Evolutionary conservation across 208 protist genomes (phyloP).

Genomic region (Trypanosoma lewisi): DNA sequence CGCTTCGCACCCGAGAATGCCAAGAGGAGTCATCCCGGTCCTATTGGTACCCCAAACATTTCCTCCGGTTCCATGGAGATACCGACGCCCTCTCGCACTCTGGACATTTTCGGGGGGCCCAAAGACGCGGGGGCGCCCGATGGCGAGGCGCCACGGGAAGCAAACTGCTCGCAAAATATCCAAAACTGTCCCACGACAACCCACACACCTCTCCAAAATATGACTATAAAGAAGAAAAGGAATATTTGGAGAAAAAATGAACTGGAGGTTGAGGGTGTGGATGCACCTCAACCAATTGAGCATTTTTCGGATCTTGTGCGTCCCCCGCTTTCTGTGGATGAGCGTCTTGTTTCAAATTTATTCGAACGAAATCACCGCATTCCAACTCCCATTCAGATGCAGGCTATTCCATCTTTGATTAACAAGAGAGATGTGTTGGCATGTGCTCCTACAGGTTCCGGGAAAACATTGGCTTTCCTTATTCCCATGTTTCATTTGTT

Average conservation of each 20-base stretch:
- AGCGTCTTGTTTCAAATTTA: slow-evolving; percentile 79
- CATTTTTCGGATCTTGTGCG: slow-evolving; percentile 84
- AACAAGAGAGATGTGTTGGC: slow-evolving; percentile 86
- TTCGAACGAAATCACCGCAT: slow-evolving; percentile 79
- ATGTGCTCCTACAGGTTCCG: slow-evolving; percentile 90
- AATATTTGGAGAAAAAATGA: slow-evolving; percentile 85
- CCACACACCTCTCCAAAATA: slow-evolving; percentile 57
- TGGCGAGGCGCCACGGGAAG: neutral
- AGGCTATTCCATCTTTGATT: slow-evolving; percentile 93
- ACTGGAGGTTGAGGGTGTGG: slow-evolving; percentile 68
- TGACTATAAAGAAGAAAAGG: slow-evolving; percentile 73
- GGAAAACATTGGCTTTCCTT: slow-evolving; percentile 95
- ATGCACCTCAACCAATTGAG: slow-evolving; percentile 78
- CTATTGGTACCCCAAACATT: slow-evolving; percentile 12
- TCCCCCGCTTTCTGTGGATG: slow-evolving; percentile 71
- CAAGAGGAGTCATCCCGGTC: neutral
- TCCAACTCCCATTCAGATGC: slow-evolving; percentile 97
- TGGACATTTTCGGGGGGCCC: slow-evolving; percentile 54
- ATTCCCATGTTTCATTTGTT: slow-evolving; percentile 93
- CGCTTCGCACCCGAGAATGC: slow-evolving; percentile 43
- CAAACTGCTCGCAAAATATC: neutral
- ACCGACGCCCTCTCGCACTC: slow-evolving; percentile 41
- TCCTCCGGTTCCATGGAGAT: slow-evolving; percentile 17
- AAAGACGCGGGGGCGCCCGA: neutral
- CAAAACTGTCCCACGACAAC: slow-evolving; percentile 1